phyloP scores from a whole-genome alignment of 2,329 filamentous ascomycete species.

The Aspergillus arachidicola region DNA sequence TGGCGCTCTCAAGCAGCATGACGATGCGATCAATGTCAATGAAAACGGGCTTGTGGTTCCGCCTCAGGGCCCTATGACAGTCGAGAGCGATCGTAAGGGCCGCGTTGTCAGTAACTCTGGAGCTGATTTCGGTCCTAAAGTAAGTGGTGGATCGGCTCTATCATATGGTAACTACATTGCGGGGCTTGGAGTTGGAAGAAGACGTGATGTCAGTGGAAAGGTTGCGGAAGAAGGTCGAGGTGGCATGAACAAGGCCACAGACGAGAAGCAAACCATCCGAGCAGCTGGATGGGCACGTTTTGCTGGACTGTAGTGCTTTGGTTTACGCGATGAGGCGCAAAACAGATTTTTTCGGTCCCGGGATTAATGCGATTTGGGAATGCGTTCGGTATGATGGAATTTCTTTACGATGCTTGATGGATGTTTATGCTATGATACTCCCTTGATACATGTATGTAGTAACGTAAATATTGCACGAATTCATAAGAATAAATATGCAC shows the following conservation, averaged over 20 bases:
- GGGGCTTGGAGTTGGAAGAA: conserved; percentile 47
- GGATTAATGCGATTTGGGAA: background rate
- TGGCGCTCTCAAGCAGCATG: conserved; percentile 36
- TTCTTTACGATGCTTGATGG: conserved; percentile 5
- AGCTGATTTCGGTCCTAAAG: conserved; percentile 34
- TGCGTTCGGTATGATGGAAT: background rate
- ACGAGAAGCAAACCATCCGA: conserved; percentile 25
- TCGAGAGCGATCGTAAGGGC: conserved; percentile 44
- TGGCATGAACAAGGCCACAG: conserved; percentile 24
- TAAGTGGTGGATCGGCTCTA: conserved; percentile 33
- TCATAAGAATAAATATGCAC: background rate
- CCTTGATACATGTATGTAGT: conserved; percentile 1
- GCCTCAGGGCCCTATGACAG: conserved; percentile 14
- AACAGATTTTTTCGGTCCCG: background rate
- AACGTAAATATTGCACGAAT: background rate
- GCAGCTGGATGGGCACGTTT: conserved; percentile 52
- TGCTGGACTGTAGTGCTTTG: conserved; percentile 42
- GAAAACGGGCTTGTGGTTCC: conserved; percentile 18
- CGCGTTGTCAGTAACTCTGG: conserved; percentile 49
- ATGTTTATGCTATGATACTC: conserved; percentile 4
- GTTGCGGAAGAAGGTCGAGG: conserved; percentile 50
- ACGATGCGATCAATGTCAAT: conserved; percentile 30
- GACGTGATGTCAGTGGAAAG: conserved; percentile 51
- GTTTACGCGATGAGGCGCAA: too few relatives aligned
- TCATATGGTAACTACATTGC: conserved; percentile 48